These are phyloP conservation scores for Megacollybia marginata DNA, from an alignment of 768 basidiomycete species.

Conservation along the genomic window DNA sequence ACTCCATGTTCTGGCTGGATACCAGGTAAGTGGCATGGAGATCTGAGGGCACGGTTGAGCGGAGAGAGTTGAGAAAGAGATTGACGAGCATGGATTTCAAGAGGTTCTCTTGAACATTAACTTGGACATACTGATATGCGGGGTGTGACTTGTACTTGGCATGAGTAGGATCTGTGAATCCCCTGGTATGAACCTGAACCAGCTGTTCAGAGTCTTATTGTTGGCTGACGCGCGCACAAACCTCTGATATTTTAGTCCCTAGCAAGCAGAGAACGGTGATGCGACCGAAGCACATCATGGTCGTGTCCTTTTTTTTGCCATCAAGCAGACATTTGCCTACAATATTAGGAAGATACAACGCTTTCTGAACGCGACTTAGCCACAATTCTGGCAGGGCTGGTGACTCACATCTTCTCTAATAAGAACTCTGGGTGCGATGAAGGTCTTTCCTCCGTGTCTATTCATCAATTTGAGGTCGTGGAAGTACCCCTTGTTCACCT, in stretches of 20 bases:
- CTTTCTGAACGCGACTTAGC: slow-evolving; percentile 49
- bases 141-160: slow-evolving; percentile 45
- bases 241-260: slow-evolving; percentile 85
- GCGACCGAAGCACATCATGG: slow-evolving; percentile 65
- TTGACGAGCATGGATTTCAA: slow-evolving; percentile 88
- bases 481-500: slow-evolving; percentile 77
- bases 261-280: slow-evolving; percentile 78
- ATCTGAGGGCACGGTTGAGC: slow-evolving; percentile 52
- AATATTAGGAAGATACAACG: slow-evolving; percentile 88
- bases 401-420: slow-evolving; percentile 82
- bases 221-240: slow-evolving; percentile 21
- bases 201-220: slow-evolving; percentile 1
- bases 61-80: slow-evolving; percentile 72
- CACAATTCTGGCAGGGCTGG: neutral
- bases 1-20: slow-evolving; percentile 80
- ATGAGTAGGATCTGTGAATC: slow-evolving; percentile 57
- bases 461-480: slow-evolving; percentile 77
- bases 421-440: slow-evolving; percentile 84
- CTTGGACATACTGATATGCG: slow-evolving; percentile 67
- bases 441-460: slow-evolving; percentile 86
- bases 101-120: slow-evolving; percentile 92
- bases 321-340: slow-evolving; percentile 60
- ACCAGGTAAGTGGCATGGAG: slow-evolving; percentile 71
- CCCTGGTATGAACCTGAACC: slow-evolving; percentile 61
- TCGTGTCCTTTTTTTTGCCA: slow-evolving; percentile 58